phyloP scores from a whole-genome alignment of 1,139 yeast species.

The Kurtzmaniella quercitrusa region DNA sequence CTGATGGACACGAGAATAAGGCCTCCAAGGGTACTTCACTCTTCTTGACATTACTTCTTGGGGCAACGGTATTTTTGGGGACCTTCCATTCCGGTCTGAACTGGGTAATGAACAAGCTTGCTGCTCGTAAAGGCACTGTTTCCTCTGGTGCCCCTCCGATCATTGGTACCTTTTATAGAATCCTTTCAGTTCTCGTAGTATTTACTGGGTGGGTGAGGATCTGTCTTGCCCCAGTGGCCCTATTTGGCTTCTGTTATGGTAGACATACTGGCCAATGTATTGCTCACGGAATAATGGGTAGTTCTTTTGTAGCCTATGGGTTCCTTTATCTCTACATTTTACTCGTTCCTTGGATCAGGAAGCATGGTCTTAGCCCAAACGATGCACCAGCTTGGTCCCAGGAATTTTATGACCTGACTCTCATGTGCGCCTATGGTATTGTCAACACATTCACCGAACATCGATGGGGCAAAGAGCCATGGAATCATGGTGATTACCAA shows the following conservation, averaged over 20 bases:
- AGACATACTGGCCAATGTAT: slow-evolving; percentile 84
- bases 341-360: slow-evolving; percentile 64
- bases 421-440: slow-evolving; percentile 87
- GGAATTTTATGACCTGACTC: slow-evolving; percentile 76
- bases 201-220: slow-evolving; percentile 66
- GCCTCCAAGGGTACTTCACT: slow-evolving; percentile 65
- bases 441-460: slow-evolving; percentile 95
- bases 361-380: slow-evolving; percentile 16
- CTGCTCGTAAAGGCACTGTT: slow-evolving; percentile 10
- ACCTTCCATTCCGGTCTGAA: slow-evolving; percentile 51
- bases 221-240: slow-evolving; percentile 76
- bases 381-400: slow-evolving; percentile 48
- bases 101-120: slow-evolving; percentile 34
- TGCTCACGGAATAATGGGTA: slow-evolving; percentile 97
- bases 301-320: slow-evolving; percentile 78
- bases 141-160: neutral
- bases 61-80: slow-evolving; percentile 49
- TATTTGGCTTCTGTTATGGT: slow-evolving; percentile 75
- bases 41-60: slow-evolving; percentile 48
- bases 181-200: slow-evolving; percentile 40
- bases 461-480: slow-evolving; percentile 81
- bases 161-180: slow-evolving; percentile 29
- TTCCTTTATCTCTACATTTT: slow-evolving; percentile 62
- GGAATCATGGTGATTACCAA: slow-evolving; percentile 91
- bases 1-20: slow-evolving; percentile 58